Evolutionary conservation across 495 filamentous ascomycete species (phyloP), one percentile per base, ranked within the genome.

Genomic region (Penicillium turbatum): DNA sequence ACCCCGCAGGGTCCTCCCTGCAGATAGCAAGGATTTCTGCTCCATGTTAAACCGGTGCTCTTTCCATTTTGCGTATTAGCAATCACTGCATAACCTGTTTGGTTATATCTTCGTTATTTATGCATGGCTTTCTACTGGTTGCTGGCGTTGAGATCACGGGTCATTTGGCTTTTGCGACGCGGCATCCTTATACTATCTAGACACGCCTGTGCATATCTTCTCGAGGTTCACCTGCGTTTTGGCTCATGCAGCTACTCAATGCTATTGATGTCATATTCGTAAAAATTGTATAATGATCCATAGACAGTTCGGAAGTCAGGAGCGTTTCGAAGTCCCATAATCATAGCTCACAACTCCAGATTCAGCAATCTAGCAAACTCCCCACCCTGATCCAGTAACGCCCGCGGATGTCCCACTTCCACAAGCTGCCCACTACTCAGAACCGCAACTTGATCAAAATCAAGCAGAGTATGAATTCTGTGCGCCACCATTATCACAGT

Each of bases 401-500:
- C 48, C 7, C 34, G 49, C 7, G 61, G 57, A 27, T 51, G 24
- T 5, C 57, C 57, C 17, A 51, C 13, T 41, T 95, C 89, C 5
- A 89, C 77, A n/a, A 95, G 79, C 38, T 69, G 61, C 13, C 90
- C 90, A 60, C 85, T 85, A 60, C 92, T 87, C 26, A 96, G 69
- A 8, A 95, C 88, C 8, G 92, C 76, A 12, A 96, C 88, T 72
- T 89, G 91, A 70, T 95, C 89, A 60, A 93, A 93, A 61, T 95
- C 90, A 31, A 86, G 82, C 53, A 96, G 88, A 0, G 88, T 93
- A 53, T 90, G 84, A 45, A 96, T 74, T 7, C 90, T 81, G 70
- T 95, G 90, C 13, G 90, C 89, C 56, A 95, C 92, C 6, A 89
- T 92, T 53, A 91, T 87, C 56, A 90, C 87, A 9, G 90, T 96